Base-by-base conservation (phyloP, 495 filamentous ascomycete genomes). In the Achaetomiella virescens region DNA sequence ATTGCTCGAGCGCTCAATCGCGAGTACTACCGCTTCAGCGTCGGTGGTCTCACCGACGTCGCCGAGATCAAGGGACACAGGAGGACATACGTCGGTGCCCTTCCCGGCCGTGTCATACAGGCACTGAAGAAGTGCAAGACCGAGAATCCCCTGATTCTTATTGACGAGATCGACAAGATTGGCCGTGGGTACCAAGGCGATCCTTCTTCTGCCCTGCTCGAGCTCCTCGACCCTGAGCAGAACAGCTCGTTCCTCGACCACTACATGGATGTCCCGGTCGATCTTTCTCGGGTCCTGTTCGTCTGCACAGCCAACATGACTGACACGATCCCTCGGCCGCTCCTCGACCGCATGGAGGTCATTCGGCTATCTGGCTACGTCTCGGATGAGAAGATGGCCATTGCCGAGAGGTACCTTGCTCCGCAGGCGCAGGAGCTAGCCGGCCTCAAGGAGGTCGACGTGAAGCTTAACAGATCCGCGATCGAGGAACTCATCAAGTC, bases 51-150 rank as follows among this genome's bases (percentile, higher is more conserved):
- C 54, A 91, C 91, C 12, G 95, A 99, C 73, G 95, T 97, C 60
- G 93, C 95, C n/a, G 95, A 99, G 70, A 96, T 99, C 72, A 99
- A 99, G 78, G 95, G 95, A 42, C 95, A 99, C 67, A 80, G 95
- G 57, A 78, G 95, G 60, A 99, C 95, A 11, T 99, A 99, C 65
- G 92, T 99, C 50, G 95, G 95, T 54, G 95, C 95, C 41, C 75
- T 99, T 41, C 95, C 95, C 24, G 95, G 95, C 22, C 86, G 95
- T 47, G 95, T 97, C 68, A 97, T 97, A 58, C 95, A 97, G 72
- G 95, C 95, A 21, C 75, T 99, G 54, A 99, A 99, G 83, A 97
- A 97, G 70, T 97, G 93, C 71, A 91, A 97, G 69, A 97, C 95
- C 0, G 95, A 97, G 68, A 99, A 99, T 67, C 95, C 95, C 40